Evolutionary conservation across 139 green algal genomes (phyloP).

Genomic region (Bryopsis sp.): DNA sequence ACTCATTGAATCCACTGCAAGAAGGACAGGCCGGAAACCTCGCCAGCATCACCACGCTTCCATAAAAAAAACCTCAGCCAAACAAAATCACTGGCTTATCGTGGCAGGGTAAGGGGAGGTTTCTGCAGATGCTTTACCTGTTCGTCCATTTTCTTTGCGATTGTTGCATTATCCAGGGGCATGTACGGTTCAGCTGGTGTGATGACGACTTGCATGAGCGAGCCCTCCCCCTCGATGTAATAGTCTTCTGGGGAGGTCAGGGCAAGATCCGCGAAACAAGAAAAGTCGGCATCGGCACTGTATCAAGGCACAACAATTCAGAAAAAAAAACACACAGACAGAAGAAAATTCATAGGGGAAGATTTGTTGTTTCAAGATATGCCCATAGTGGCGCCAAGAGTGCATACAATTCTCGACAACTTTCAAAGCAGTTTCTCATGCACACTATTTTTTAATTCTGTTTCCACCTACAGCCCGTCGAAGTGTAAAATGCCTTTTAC

Average conservation of each 20-base stretch:
- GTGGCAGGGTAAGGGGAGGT: too few relatives aligned
- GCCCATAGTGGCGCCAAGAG: too few relatives aligned
- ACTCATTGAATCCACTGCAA: too few relatives aligned
- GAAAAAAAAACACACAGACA: too few relatives aligned
- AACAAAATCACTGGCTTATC: too few relatives aligned
- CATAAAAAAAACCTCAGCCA: too few relatives aligned
- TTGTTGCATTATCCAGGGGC: conserved; percentile 82
- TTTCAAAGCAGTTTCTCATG: neutral
- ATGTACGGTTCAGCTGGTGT: conserved; percentile 90
- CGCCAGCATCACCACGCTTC: too few relatives aligned
- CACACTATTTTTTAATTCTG: too few relatives aligned
- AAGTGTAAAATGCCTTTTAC: neutral
- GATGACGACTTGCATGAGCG: conserved; percentile 88
- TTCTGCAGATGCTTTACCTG: conserved; percentile 40
- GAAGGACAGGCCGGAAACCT: neutral
- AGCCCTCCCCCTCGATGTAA: conserved; percentile 80
- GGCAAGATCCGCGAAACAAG: conserved; percentile 94
- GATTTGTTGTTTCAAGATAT: too few relatives aligned
- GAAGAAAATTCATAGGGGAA: too few relatives aligned
- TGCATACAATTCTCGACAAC: neutral
- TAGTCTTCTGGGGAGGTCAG: conserved; percentile 86
- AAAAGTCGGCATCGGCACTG: conserved; percentile 73
- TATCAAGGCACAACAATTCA: conserved; percentile 29
- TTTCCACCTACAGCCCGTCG: too few relatives aligned
- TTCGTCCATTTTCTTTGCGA: conserved; percentile 68